Base-by-base conservation (phyloP, 805 yeast genomes). In the Monosporozyma servazzii region DNA sequence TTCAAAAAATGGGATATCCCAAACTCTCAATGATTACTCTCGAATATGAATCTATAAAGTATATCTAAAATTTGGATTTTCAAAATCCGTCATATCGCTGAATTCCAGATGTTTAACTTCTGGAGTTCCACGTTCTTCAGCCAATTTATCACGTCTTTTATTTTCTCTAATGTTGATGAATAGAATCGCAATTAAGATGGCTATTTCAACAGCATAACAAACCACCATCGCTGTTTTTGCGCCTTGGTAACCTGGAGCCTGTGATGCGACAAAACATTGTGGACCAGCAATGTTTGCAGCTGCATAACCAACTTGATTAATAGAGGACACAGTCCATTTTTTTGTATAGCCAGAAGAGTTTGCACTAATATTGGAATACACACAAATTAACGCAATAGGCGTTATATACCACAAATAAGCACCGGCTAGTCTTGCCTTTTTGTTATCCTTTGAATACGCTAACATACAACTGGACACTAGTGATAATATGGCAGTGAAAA, bases 271-370 rank as follows among this genome's bases (percentile, higher is more conserved):
- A 69, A 86, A 86, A 18, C 85, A 74, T 65, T 83, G 88, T 5
- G 93, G 89, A 2, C 90, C 91, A 52, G 82, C 76, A 40, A 84
- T 70, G 63, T 83, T 81, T 15, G 88, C 86, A 45, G 79, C 76
- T 41, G 86, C 80, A 62, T 82, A 86, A 5, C 80, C 84, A 53
- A 84, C 74, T 65, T 85, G 73, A 47, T 75, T 75, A 36, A 81
- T 64, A 5, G 84, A 82, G 49, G 79, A 78, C 27, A 79, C 74
- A 5, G 80, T 74, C 56, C 81, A 73, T 58, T 84, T 81, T 66
- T 86, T 86, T n/a, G 90, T 84, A 55, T 80, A 78, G 11, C 93
- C 93, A 1, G 89, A 81, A 36, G 82, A 76, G 63, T 85, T 75
- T 2, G 78, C 70, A 29, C 71, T 66, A 49, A 72, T 64, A 43